phyloP scores from a whole-genome alignment of 1,284 basidiomycete species.

The Heliocybe sulcata region DNA sequence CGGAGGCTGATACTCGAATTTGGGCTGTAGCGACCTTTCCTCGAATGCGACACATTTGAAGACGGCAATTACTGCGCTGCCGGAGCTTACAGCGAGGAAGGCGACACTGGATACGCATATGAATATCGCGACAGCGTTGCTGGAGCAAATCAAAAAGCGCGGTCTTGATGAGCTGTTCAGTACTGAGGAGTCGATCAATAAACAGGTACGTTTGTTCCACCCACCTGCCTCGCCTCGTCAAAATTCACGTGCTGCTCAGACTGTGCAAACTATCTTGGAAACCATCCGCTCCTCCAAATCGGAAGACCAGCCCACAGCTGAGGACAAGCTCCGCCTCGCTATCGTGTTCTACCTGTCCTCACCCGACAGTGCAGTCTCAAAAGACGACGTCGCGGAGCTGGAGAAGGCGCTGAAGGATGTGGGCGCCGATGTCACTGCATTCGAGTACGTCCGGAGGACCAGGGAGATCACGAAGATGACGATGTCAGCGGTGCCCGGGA shows the following conservation, averaged over 20 bases:
- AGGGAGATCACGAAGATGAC: constrained; percentile 90
- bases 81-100: constrained; percentile 94
- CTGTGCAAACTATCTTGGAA: constrained; percentile 77
- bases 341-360: constrained; percentile 92
- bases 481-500: constrained; percentile 49
- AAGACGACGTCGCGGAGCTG: constrained; percentile 84
- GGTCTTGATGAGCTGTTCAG: constrained; percentile 97
- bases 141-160: constrained; percentile 94
- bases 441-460: constrained; percentile 90
- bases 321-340: constrained; percentile 91
- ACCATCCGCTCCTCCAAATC: constrained; percentile 64
- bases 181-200: constrained; percentile 85
- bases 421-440: constrained; percentile 78
- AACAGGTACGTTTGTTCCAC: constrained; percentile 47
- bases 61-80: constrained; percentile 97
- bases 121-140: constrained; percentile 96
- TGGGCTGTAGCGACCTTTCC: constrained; percentile 69
- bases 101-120: constrained; percentile 97
- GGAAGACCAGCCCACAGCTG: constrained; percentile 59
- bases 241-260: constrained; percentile 31
- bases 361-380: constrained; percentile 72
- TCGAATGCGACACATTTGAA: constrained; percentile 95
- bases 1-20: constrained; percentile 1
- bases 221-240: not conserved
- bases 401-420: constrained; percentile 80